phyloP scores from a whole-genome alignment of 2,329 filamentous ascomycete genomes.

The Pyrenochaeta sp. region DNA sequence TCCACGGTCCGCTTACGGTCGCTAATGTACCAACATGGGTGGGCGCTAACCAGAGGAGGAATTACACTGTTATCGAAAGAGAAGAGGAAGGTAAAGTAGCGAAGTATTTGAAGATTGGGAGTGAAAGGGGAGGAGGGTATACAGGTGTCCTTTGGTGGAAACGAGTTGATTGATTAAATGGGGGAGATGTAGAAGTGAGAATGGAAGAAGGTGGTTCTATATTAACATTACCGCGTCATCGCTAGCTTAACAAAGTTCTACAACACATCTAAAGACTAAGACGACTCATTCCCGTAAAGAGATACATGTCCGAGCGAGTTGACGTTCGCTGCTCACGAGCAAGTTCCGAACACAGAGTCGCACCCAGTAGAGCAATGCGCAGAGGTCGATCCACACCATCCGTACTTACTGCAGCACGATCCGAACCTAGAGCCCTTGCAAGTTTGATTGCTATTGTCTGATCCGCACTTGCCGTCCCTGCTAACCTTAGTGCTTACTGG shows the following conservation, averaged over 20 bases:
- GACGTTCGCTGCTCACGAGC: not conserved
- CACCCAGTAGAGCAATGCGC: conserved; percentile 22
- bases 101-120: conserved; percentile 32
- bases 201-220: not conserved
- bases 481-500: conserved; percentile 13
- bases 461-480: conserved; percentile 19
- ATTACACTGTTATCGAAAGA: conserved; percentile 31
- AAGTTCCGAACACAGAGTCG: conserved; percentile 22
- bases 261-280: too few relatives aligned
- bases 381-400: conserved; percentile 21
- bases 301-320: not conserved
- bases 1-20: conserved; percentile 37
- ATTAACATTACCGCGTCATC: not conserved
- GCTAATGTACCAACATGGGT: conserved; percentile 38
- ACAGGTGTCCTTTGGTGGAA: conserved; percentile 36
- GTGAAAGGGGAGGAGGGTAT: conserved; percentile 31
- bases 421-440: conserved; percentile 22
- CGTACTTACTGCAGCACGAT: conserved; percentile 23
- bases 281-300: not conserved
- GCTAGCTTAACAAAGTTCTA: too few relatives aligned
- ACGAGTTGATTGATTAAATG: conserved; percentile 19
- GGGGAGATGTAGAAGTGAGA: too few relatives aligned
- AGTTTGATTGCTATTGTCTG: conserved; percentile 10
- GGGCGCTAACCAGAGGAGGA: conserved; percentile 28
- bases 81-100: conserved; percentile 14